Conservation (phyloP, 768 basidiomycete species). For the Pleurotus citrinopileatus region DNA sequence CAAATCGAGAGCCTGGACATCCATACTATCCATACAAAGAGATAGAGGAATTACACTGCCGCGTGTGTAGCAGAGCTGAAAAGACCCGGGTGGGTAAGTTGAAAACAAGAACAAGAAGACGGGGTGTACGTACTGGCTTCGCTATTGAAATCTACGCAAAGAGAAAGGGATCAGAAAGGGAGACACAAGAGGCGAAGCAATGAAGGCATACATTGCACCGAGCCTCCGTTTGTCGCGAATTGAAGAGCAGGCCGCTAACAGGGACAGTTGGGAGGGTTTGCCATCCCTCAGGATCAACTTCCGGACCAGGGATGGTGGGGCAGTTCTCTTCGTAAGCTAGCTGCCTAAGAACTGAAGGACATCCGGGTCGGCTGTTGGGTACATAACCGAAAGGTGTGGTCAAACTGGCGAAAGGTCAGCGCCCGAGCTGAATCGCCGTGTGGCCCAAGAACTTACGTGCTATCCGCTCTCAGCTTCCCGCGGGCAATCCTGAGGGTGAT, state of each 20-base stretch:
- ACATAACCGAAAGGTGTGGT: slow-evolving; percentile 55
- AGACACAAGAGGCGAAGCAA: neutral
- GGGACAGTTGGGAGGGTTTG: slow-evolving; percentile 37
- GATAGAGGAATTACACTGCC: slow-evolving; percentile 37
- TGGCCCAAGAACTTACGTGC: slow-evolving; percentile 31
- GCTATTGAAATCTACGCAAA: slow-evolving; percentile 39
- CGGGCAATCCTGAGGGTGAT: slow-evolving; percentile 42
- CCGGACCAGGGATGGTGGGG: slow-evolving; percentile 37
- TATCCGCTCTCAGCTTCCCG: slow-evolving; percentile 46
- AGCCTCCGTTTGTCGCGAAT: slow-evolving; percentile 34
- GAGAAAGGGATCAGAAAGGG: slow-evolving; percentile 6
- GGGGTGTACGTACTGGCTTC: slow-evolving; percentile 37
- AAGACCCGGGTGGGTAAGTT: neutral
- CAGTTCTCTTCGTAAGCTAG: slow-evolving; percentile 44
- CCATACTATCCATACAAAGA: slow-evolving; percentile 24
- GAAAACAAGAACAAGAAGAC: neutral
- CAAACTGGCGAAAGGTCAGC: slow-evolving; percentile 24
- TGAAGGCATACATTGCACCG: slow-evolving; percentile 36
- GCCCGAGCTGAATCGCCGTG: slow-evolving; percentile 15
- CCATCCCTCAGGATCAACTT: slow-evolving; percentile 53
- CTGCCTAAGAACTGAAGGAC: slow-evolving; percentile 45
- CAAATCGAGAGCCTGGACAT: slow-evolving; percentile 27
- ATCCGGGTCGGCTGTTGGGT: slow-evolving; percentile 40
- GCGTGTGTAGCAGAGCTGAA: slow-evolving; percentile 32
- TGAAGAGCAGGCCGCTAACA: slow-evolving; percentile 39